Percentiles rank a stretch among this genome's conserved stretches.
These are phyloP conservation scores for Serendipita sp. DNA, from an alignment of 1,284 basidiomycete species.

Conservation along the genomic window DNA sequence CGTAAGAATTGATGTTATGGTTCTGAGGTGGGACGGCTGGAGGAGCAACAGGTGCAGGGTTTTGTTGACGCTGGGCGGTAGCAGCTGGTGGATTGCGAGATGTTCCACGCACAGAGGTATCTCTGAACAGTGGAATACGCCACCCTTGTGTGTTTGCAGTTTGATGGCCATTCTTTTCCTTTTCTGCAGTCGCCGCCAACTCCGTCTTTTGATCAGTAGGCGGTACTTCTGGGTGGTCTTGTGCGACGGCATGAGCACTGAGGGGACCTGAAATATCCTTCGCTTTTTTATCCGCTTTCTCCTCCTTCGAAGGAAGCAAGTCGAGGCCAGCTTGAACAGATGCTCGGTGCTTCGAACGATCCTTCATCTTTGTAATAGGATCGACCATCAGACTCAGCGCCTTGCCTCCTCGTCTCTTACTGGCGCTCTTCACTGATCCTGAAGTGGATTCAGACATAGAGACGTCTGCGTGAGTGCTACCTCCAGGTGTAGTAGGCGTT, in stretches of 20 bases:
- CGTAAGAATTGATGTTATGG: background rate
- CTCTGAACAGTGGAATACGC: background rate
- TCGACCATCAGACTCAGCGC: slow-evolving; percentile 75
- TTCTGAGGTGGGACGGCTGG: background rate
- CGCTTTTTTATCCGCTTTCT: slow-evolving; percentile 14
- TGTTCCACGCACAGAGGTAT: background rate
- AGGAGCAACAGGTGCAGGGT: background rate
- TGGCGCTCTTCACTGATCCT: slow-evolving; percentile 13
- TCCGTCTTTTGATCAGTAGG: background rate
- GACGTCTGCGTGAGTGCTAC: background rate
- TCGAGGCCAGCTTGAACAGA: slow-evolving; percentile 11
- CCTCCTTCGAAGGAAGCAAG: slow-evolving; percentile 10
- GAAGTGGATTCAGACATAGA: slow-evolving; percentile 5
- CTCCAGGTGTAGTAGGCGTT: background rate
- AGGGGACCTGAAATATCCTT: slow-evolving; percentile 7
- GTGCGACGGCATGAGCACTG: slow-evolving; percentile 5
- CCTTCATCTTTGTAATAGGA: slow-evolving; percentile 49
- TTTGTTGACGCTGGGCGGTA: background rate
- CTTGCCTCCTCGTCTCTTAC: slow-evolving; percentile 53
- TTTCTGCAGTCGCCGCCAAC: background rate
- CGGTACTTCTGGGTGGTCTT: background rate
- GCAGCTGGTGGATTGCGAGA: background rate
- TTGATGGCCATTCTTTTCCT: background rate
- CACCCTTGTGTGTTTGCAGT: background rate
- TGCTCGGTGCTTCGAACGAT: slow-evolving; percentile 29